Evolutionary conservation across 306 rosid species (phyloP).

Genomic region (Betula pendula): DNA sequence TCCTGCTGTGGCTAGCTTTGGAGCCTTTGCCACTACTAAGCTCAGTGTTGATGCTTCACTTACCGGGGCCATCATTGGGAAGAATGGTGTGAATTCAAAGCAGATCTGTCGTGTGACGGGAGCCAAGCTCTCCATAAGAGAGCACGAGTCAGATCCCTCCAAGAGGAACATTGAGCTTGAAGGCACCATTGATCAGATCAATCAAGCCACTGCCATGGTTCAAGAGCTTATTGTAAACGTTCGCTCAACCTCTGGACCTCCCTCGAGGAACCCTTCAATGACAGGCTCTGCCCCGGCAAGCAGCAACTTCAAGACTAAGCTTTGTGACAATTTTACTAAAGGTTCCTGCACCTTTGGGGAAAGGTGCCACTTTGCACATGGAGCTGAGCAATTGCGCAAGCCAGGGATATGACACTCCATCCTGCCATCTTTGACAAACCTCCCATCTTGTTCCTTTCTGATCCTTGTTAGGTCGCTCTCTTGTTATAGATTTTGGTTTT

Average conservation of each 20-base stretch:
- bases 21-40: constrained; percentile 79
- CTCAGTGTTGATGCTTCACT: constrained; percentile 78
- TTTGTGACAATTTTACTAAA: constrained; percentile 69
- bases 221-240: constrained; percentile 68
- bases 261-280: constrained; percentile 37
- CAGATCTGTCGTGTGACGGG: constrained; percentile 83
- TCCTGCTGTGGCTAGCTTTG: constrained; percentile 68
- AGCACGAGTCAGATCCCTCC: constrained; percentile 70
- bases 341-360: constrained; percentile 88
- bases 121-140: constrained; percentile 73
- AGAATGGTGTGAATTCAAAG: constrained; percentile 75
- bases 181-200: constrained; percentile 73
- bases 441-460: background rate
- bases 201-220: constrained; percentile 84
- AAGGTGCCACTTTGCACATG: constrained; percentile 87
- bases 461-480: background rate
- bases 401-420: constrained; percentile 33
- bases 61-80: constrained; percentile 85
- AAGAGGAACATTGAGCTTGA: constrained; percentile 82
- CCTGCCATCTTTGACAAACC: background rate
- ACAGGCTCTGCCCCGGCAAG: constrained; percentile 32
- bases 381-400: constrained; percentile 67
- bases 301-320: constrained; percentile 76
- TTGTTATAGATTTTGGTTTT: background rate
- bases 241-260: constrained; percentile 51